Conservation (phyloP, 2,329 filamentous ascomycete species). For the Xylaria sp. region DNA sequence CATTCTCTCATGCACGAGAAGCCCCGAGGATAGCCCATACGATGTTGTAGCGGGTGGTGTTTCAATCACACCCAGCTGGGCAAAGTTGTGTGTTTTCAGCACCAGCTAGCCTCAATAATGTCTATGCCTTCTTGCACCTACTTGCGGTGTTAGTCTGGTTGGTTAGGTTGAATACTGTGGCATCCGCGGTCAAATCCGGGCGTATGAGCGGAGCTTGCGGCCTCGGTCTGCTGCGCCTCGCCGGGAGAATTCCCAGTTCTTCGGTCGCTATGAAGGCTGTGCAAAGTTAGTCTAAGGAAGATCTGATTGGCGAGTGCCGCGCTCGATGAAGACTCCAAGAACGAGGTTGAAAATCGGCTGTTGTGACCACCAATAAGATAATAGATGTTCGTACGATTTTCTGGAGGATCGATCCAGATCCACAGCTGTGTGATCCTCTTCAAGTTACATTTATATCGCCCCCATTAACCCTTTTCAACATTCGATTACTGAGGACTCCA, state of each 20-base stretch:
- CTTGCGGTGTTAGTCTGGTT: neutral
- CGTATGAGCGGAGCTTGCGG: conserved; percentile 15
- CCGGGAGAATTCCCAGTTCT: conserved; percentile 18
- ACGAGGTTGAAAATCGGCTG: conserved; percentile 1
- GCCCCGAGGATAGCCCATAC: neutral
- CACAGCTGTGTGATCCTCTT: neutral
- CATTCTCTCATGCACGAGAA: conserved; percentile 3
- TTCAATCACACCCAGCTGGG: neutral
- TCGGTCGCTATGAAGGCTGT: conserved; percentile 28
- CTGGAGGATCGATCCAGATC: conserved; percentile 7
- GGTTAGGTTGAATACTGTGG: neutral
- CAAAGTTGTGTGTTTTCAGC: neutral
- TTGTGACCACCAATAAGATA: neutral
- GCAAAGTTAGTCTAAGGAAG: neutral
- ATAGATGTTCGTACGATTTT: conserved; percentile 16
- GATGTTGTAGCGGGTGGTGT: neutral
- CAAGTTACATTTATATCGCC: conserved; percentile 1
- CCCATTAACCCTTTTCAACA: conserved; percentile 10
- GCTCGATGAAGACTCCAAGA: neutral
- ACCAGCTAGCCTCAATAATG: neutral
- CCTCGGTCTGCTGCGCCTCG: conserved; percentile 33
- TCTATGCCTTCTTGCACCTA: neutral
- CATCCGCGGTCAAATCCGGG: conserved; percentile 14
- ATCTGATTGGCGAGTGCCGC: too few relatives aligned
- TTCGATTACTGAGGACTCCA: neutral